Evolutionary conservation across 768 basidiomycete genomes (phyloP), one percentile per base, ranked within the genome.

Genomic region (Tricholomella constricta): DNA sequence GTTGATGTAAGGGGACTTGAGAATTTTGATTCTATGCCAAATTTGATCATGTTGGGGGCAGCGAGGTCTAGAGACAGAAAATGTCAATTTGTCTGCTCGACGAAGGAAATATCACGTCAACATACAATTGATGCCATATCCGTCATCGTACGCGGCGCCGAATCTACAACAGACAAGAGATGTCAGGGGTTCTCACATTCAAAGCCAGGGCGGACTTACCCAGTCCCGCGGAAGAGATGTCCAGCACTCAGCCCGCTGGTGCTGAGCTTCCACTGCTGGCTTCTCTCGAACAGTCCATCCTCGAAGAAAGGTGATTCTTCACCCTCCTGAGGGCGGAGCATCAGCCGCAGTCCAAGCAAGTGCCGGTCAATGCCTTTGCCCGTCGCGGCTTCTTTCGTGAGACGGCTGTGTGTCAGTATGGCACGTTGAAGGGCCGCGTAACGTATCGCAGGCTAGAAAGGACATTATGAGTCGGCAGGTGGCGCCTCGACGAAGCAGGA

Each of bases 91-190:
- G 43, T 46, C 12, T 14, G n/a, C 25, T 31, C 31, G 9, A 3
- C 6, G 38, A 7, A 14, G 20, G 4, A 43, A 17, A 55, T 19
- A 42, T 23, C 37, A 31, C 20, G 34, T 3, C 35, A 19, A 77
- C 89, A 62, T 65, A 94, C 94, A 98, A 66, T 92, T 96, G 61
- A 97, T 88, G 1, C 95, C 94, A 74, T 95, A 96, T 8, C 95
- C 95, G 72, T 95, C 87, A 35, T 82, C 77, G 71, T 85, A 94
- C 9, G 76, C 71, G 2, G 93, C 73, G 3, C 95, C 94, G 68
- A 97, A 97, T 85, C 54, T 22, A n/a, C 8, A 23, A 45, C n/a
- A 14, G 34, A 27, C 49, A 38, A 25, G 40, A 46, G 9, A 51
- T 19, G 35, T 26, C 38, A 40, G 27, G 15, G 14, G 8, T 2